These are phyloP conservation scores for Trichoderma atrobrunneum DNA, from an alignment of 2,329 filamentous ascomycete genomes.

Conservation along the genomic window DNA sequence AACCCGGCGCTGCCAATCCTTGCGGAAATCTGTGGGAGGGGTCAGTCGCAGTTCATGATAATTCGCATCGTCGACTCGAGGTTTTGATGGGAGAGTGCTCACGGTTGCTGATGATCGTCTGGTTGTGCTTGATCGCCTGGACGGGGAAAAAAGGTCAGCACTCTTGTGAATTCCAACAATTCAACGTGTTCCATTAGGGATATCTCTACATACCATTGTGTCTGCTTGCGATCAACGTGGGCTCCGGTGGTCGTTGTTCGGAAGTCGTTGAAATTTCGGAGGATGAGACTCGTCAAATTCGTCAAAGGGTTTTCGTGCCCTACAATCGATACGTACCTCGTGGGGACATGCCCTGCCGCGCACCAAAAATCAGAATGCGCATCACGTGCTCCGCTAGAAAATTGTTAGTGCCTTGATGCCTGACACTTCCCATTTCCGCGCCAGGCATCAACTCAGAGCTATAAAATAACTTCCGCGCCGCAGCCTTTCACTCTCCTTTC, in stretches of 20 bases:
- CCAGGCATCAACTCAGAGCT: conserved; percentile 28
- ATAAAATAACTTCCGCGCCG: conserved; percentile 32
- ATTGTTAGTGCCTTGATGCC: conserved; percentile 14
- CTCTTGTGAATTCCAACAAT: conserved; percentile 26
- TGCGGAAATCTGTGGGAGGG: conserved; percentile 77
- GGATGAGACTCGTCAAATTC: conserved; percentile 41
- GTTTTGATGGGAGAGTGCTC: conserved; percentile 41
- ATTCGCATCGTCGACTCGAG: conserved; percentile 28
- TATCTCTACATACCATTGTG: conserved; percentile 49
- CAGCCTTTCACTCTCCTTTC: conserved; percentile 25
- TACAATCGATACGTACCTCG: conserved; percentile 36
- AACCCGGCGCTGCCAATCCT: conserved; percentile 99
- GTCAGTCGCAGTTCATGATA: conserved; percentile 39
- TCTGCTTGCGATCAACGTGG: conserved; percentile 51
- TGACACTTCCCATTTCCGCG: conserved; percentile 22
- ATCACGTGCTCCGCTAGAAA: conserved; percentile 26
- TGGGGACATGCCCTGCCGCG: conserved; percentile 29
- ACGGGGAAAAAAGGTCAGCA: conserved; percentile 34
- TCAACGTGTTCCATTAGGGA: conserved; percentile 24
- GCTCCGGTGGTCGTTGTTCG: conserved; percentile 42
- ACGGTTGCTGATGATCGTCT: conserved; percentile 97
- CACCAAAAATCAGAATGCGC: conserved; percentile 16
- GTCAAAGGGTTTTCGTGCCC: conserved; percentile 43
- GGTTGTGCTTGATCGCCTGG: conserved; percentile 99
- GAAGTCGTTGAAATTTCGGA: conserved; percentile 39